A percentile compares a stretch with the other conserved stretches of the same genome.
These are phyloP conservation scores for Botrytis deweyae DNA, from an alignment of 2,329 filamentous ascomycete genomes.

Conservation along the genomic window DNA sequence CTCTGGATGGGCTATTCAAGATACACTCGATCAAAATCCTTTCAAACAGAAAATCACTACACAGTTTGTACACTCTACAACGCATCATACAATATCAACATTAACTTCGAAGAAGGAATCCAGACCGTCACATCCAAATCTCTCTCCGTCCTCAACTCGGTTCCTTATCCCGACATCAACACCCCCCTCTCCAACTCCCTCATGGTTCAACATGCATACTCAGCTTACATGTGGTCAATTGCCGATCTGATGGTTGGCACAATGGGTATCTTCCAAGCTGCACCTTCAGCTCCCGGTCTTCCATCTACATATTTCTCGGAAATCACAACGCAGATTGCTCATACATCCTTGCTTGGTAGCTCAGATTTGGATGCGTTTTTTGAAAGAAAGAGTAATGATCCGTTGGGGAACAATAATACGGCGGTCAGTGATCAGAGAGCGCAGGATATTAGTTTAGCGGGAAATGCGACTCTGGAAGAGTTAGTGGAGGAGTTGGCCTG, in stretches of 20 bases:
- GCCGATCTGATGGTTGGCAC: conserved; percentile 26
- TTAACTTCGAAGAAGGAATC: conserved; percentile 24
- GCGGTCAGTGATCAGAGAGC: neutral
- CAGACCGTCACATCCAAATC: conserved; percentile 21
- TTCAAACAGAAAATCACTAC: conserved; percentile 16
- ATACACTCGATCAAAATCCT: conserved; percentile 14
- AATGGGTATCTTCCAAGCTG: conserved; percentile 23
- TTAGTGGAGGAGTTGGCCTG: neutral
- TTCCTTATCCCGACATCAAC: conserved; percentile 23
- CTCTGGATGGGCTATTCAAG: conserved; percentile 25
- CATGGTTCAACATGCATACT: conserved; percentile 27
- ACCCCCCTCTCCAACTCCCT: neutral
- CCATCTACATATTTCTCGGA: conserved; percentile 20
- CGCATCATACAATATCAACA: conserved; percentile 25
- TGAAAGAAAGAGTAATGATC: conserved; percentile 11
- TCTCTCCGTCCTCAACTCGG: neutral
- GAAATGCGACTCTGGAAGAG: neutral
- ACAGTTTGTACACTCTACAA: conserved; percentile 25
- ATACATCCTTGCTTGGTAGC: conserved; percentile 26
- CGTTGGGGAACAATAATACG: neutral
- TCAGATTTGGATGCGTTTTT: conserved; percentile 28
- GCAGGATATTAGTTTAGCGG: neutral
- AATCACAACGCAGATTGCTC: conserved; percentile 25
- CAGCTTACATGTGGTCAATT: conserved; percentile 26
- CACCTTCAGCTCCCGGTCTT: conserved; percentile 7